Base-by-base conservation (phyloP, 2,329 filamentous ascomycete species). In the Lecanicillium sp. region DNA sequence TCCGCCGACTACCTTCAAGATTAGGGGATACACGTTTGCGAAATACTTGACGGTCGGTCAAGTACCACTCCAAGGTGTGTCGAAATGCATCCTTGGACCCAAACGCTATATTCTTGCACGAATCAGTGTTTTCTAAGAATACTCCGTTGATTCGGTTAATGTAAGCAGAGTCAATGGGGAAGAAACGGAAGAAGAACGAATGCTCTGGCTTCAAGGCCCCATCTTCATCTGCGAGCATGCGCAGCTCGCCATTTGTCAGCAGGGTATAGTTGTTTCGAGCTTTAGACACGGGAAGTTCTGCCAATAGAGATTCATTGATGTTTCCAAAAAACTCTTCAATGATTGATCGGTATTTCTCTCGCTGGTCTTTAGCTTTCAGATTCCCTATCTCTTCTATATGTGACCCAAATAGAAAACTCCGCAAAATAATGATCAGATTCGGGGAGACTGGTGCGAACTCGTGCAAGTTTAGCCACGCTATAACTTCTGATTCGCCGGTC, bases 371-470 rank as follows among this genome's bases (percentile, higher is more conserved):
- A 17, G 14, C 7, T 16, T 5, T 17, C 30, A 17, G 9, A 17
- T 14, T 33, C n/a, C 8, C 5, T 17, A 33, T 17, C 9, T 33
- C 30, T 4, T 33, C 30, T 17, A 33, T 6, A 14, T 33, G 15
- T 33, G 30, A 33, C 13, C 15, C 5, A 17, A 33, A 17, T 33
- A 33, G 30, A 16, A 9, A 33, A 33, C 30, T 33, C 5, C 53
- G 48, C 12, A 57, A 31, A 2, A 57, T 43, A 15, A 57, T 43
- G 45, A 57, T 55, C 15, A 57, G 27, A 12, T 47, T 47, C 1
- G 51, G 53, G 1, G 53, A 48, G 3, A 57, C 33, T 1, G 53
- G 51, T 2, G 53, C 51, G 29, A 56, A 57, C n/a, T 56, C 51
- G 20, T 57, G 54, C 20, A 55, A 48, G 3, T 15, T 33, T 7